phyloP scores from a whole-genome alignment of 2,329 filamentous ascomycete species.

The Scytalidium sp. region DNA sequence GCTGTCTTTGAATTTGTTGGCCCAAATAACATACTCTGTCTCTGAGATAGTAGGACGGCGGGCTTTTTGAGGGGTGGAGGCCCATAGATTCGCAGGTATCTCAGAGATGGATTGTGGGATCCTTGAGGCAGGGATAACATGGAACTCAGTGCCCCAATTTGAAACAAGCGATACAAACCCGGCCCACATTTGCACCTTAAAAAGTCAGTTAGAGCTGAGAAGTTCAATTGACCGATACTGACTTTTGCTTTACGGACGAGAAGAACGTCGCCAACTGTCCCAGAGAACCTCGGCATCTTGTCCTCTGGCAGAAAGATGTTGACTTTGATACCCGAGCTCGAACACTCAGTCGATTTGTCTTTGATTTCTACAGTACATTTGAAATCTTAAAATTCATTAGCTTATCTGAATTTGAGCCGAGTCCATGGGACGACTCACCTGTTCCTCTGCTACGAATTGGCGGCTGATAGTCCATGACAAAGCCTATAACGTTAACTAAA shows the following conservation, averaged over 20 bases:
- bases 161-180: slow-evolving; percentile 41
- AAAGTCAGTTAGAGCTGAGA: slow-evolving; percentile 17
- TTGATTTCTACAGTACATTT: slow-evolving; percentile 60
- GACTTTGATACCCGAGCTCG: slow-evolving; percentile 41
- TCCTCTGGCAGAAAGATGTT: slow-evolving; percentile 57
- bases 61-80: slow-evolving; percentile 10
- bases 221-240: slow-evolving; percentile 21
- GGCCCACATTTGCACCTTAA: slow-evolving; percentile 38
- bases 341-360: slow-evolving; percentile 48
- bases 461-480: slow-evolving; percentile 63
- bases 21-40: slow-evolving; percentile 41
- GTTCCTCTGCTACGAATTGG: slow-evolving; percentile 47
- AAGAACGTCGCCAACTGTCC: slow-evolving; percentile 57
- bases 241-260: slow-evolving; percentile 59
- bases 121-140: slow-evolving; percentile 38
- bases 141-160: slow-evolving; percentile 38
- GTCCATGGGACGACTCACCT: slow-evolving; percentile 38
- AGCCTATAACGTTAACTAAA: slow-evolving; percentile 61
- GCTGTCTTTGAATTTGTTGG: slow-evolving; percentile 45
- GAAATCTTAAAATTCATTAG: slow-evolving; percentile 41
- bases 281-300: slow-evolving; percentile 43
- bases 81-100: slow-evolving; percentile 10
- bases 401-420: neutral
- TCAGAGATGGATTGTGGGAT: slow-evolving; percentile 30
- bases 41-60: slow-evolving; percentile 14